These are phyloP conservation scores for Cyanophora paradoxa DNA, from an alignment of 78 protist species.

Conservation along the genomic window DNA sequence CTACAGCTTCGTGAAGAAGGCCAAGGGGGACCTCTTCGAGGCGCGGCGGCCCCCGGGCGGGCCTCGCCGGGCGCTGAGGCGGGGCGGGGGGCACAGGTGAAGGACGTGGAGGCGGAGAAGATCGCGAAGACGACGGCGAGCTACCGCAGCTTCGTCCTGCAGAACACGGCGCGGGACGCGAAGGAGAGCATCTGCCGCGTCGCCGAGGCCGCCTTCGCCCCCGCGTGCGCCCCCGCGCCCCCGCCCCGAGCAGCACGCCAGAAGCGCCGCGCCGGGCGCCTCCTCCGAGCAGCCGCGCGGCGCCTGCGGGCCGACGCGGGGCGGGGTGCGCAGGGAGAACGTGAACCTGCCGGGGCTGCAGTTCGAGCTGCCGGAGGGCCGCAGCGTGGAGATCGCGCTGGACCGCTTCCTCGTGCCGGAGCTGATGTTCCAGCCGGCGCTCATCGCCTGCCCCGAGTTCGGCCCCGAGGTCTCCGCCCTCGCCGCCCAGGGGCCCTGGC, in stretches of 20 bases:
- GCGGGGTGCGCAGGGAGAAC: too few species aligned
- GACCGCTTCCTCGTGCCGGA: constrained; percentile 21
- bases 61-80: too few species aligned
- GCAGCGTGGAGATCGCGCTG: constrained; percentile 5
- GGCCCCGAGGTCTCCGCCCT: too few species aligned
- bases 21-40: too few species aligned
- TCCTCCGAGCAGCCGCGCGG: too few species aligned
- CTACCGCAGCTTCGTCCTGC: not conserved
- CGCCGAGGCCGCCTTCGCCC: not conserved
- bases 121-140: not conserved
- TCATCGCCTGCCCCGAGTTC: too few species aligned
- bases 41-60: too few species aligned
- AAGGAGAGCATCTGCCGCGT: not conserved
- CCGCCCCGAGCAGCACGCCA: too few species aligned
- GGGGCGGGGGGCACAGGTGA: not conserved
- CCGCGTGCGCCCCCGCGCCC: too few species aligned
- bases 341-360: not conserved
- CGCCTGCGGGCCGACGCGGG: too few species aligned
- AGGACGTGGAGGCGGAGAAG: not conserved
- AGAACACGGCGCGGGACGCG: not conserved
- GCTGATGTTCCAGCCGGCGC: constrained; percentile 22
- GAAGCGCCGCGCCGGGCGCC: too few species aligned
- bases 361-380: constrained; percentile 32
- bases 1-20: not conserved
- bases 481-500: too few species aligned